Percentiles rank a stretch among this genome's conserved stretches.
Conservation (phyloP, 768 basidiomycete species). For the Amanita rubescens region DNA sequence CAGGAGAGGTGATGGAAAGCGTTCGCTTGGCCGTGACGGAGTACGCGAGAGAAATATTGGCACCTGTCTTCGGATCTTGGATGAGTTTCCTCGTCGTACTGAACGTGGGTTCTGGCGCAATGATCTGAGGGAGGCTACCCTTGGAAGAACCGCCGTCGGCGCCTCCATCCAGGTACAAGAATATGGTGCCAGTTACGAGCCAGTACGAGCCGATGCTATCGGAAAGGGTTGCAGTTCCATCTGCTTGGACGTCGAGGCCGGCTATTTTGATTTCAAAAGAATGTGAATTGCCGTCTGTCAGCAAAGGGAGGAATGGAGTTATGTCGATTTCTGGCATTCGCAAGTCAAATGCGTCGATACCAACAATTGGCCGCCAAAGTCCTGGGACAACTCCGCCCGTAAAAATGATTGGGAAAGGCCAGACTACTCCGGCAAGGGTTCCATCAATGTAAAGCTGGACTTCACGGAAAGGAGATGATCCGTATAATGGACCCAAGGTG, state of each 20-base stretch:
- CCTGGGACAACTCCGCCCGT: conserved; percentile 3
- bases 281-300: conserved; percentile 58
- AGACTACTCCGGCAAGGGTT: conserved; percentile 3
- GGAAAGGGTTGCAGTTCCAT: neutral
- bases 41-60: conserved; percentile 1
- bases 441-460: conserved; percentile 7
- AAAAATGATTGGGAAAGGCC: conserved; percentile 5
- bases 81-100: neutral
- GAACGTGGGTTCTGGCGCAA: neutral
- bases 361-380: conserved; percentile 4
- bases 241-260: neutral
- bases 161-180: neutral
- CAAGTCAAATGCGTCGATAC: conserved; percentile 4
- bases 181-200: neutral
- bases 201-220: neutral
- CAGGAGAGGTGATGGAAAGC: neutral
- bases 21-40: neutral
- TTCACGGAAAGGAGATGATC: conserved; percentile 5
- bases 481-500: neutral
- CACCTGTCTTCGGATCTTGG: neutral
- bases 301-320: neutral
- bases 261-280: conserved; percentile 62
- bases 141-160: neutral
- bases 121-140: neutral
- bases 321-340: conserved; percentile 3